Evolutionary conservation across 2,329 filamentous ascomycete species (phyloP), one percentile per base, ranked within the genome.

Genomic region (Fusarium tuaranense): DNA sequence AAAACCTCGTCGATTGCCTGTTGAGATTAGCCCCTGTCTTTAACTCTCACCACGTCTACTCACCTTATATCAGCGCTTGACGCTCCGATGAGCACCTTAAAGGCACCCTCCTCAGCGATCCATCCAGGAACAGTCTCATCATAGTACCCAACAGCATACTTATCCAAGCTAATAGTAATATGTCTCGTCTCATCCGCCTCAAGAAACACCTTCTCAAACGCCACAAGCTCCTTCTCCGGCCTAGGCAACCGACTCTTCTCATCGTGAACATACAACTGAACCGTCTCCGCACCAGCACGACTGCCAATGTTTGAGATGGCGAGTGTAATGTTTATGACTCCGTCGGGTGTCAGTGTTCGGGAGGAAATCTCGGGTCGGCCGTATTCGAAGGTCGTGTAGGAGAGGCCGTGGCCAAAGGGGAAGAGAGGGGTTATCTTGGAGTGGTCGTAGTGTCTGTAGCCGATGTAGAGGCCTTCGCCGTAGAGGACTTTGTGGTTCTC

Each of bases 351-450:
- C 65, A 89, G 79, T 2, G 84, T 80, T 63, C 81, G 80, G 3
- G 80, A 77, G 75, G 83, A 86, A 63, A 92, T 85, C 5, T 86
- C 86, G 0, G 91, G 87, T 1, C 86, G 83, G 16, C 90, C 90
- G 78, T 93, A 92, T 57, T 88, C 86, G 79, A 95, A 95, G 0
- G 84, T 88, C 0, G 92, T 94, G 81, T 95, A 95, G 0, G 91
- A 93, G 9, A 95, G 86, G 2, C 93, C 93, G 79, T 94, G 92
- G 13, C 93, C 93, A 74, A 95, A 95, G 32, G 92, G 87, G 82
- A 94, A 95, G 0, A 93, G 85, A 0, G 91, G 91, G 7, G 86
- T 83, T 60, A 92, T 87, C 30, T 86, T 85, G 14, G 86, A 83
- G 22, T 88, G 88, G 77, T 95, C 92, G 81, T 93, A 94, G 82